These are phyloP conservation scores for Striga asiatica DNA, from an alignment of 257 asterid genomes.

Conservation along the genomic window DNA sequence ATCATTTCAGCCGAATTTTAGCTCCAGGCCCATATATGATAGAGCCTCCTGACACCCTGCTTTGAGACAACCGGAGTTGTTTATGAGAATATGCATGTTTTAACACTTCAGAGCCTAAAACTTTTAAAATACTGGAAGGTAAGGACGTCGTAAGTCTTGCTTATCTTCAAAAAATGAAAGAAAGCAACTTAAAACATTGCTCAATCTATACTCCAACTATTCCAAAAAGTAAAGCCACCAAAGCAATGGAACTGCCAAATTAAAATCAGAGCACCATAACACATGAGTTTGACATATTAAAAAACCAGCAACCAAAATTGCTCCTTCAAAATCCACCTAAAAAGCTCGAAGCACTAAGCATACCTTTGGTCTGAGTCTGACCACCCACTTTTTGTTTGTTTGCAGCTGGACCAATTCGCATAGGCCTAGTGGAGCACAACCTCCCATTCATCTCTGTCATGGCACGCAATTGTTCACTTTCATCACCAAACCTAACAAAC, in stretches of 20 bases:
- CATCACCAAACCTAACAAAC: constrained; percentile 77
- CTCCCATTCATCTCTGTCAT: constrained; percentile 94
- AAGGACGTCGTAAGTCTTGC: constrained; percentile 33
- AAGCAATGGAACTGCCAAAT: constrained; percentile 29
- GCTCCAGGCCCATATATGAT: constrained; percentile 85
- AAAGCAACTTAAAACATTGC: constrained; percentile 28
- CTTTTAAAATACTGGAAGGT: constrained; percentile 36
- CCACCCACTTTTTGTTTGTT: constrained; percentile 61
- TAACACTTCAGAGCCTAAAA: constrained; percentile 30
- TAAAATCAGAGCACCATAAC: constrained; percentile 21
- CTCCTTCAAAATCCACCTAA: constrained; percentile 14
- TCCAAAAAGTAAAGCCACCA: constrained; percentile 28
- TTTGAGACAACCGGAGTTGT: constrained; percentile 77
- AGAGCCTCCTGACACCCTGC: constrained; percentile 93
- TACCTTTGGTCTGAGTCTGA: constrained; percentile 70
- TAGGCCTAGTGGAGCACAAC: constrained; percentile 83
- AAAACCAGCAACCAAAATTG: no score
- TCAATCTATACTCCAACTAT: constrained; percentile 24
- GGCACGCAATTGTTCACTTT: constrained; percentile 74
- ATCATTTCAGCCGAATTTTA: constrained; percentile 77
- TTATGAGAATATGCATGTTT: constrained; percentile 51
- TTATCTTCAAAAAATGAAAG: constrained; percentile 35
- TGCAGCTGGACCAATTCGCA: constrained; percentile 94
- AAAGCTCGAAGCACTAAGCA: constrained; percentile 6
- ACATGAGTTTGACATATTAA: constrained; percentile 9